Percentiles rank a stretch among this genome's conserved stretches.
Conservation (phyloP, 1,284 basidiomycete genomes). For the Ganoderma multipileum region DNA sequence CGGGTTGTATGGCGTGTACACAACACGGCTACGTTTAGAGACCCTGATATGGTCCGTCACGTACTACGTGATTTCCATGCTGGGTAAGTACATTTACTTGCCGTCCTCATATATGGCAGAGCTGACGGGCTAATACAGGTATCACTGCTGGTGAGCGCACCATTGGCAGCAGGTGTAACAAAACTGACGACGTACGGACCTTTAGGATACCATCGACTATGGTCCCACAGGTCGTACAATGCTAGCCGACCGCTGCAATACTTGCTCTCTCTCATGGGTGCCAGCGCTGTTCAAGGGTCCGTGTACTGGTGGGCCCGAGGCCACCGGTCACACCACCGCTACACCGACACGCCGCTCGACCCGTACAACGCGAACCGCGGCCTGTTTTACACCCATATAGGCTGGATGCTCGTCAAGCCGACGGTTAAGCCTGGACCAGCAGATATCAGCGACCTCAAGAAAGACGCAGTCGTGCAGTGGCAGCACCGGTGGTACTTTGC, state of each 20-base stretch:
- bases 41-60: slow-evolving; percentile 55
- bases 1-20: slow-evolving; percentile 57
- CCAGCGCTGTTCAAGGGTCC: slow-evolving; percentile 89
- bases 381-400: slow-evolving; percentile 84
- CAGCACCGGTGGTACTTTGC: slow-evolving; percentile 79
- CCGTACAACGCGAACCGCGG: slow-evolving; percentile 90
- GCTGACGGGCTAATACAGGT: slow-evolving; percentile 23
- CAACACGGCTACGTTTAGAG: slow-evolving; percentile 48
- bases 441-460: slow-evolving; percentile 82
- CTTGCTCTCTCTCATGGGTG: slow-evolving; percentile 78
- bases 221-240: slow-evolving; percentile 91
- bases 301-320: slow-evolving; percentile 94
- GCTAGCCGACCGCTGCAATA: slow-evolving; percentile 80
- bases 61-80: slow-evolving; percentile 67
- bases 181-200: slow-evolving; percentile 7
- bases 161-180: not conserved
- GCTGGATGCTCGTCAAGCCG: slow-evolving; percentile 91
- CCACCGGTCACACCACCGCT: slow-evolving; percentile 90
- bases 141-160: slow-evolving; percentile 37
- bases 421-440: slow-evolving; percentile 77
- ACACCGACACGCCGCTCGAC: slow-evolving; percentile 91
- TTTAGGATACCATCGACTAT: slow-evolving; percentile 87
- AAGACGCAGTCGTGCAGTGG: slow-evolving; percentile 80
- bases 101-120: not conserved
- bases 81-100: slow-evolving; percentile 41